Evolutionary conservation across 2,329 filamentous ascomycete species (phyloP).

Genomic region (Aspergillus sp.): DNA sequence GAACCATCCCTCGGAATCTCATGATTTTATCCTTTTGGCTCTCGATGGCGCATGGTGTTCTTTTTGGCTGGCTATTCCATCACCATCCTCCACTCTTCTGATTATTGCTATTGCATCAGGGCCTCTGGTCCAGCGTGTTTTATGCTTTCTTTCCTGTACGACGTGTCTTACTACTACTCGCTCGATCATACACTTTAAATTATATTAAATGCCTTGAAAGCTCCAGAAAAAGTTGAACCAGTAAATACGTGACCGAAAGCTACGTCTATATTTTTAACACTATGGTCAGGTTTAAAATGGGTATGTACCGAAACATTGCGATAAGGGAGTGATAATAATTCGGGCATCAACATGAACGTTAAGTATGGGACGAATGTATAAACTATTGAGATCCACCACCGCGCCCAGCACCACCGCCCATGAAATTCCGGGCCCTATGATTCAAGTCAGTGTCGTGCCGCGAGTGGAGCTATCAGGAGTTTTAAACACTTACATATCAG

Average conservation of each 20-base stretch:
- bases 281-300: slow-evolving; percentile 1
- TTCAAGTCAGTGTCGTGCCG: slow-evolving; percentile 11
- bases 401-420: slow-evolving; percentile 54
- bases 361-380: not conserved
- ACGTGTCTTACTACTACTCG: not conserved
- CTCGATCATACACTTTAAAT: not conserved
- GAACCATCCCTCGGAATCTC: not conserved
- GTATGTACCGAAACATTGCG: not conserved
- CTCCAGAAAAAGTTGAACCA: not conserved
- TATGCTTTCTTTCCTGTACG: not conserved
- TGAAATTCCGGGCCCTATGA: slow-evolving; percentile 64
- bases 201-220: not conserved
- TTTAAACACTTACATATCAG: slow-evolving; percentile 74
- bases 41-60: slow-evolving; percentile 23
- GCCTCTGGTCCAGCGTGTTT: slow-evolving; percentile 16
- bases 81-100: slow-evolving; percentile 31
- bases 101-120: slow-evolving; percentile 25
- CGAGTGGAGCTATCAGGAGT: not conserved
- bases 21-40: slow-evolving; percentile 4
- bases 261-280: slow-evolving; percentile 9
- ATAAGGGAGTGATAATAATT: not conserved
- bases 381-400: slow-evolving; percentile 25
- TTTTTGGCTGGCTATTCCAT: slow-evolving; percentile 12
- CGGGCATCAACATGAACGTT: not conserved
- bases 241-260: not conserved